Percentiles rank a stretch among this genome's conserved stretches.
Conservation (phyloP, 129 eudicot genomes). For the Lactuca sativa region DNA sequence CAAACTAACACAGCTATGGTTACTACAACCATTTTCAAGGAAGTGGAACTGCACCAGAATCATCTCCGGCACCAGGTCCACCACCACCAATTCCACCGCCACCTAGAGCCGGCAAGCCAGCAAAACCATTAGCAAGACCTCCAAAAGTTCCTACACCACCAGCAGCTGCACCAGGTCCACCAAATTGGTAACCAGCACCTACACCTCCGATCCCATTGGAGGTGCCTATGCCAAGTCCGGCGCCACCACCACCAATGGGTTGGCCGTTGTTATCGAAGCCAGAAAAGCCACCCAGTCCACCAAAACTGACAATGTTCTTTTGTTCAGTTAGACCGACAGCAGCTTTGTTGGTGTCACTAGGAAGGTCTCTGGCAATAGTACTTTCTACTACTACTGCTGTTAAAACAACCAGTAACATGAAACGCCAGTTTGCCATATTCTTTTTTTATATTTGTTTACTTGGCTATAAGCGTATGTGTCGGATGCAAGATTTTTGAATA, state of each 20-base stretch:
- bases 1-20: slow-evolving; percentile 17
- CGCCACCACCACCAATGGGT: slow-evolving; percentile 40
- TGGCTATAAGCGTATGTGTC: background rate
- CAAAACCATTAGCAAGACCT: slow-evolving; percentile 42
- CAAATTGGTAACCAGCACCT: slow-evolving; percentile 43
- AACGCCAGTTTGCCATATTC: slow-evolving; percentile 37
- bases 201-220: slow-evolving; percentile 36
- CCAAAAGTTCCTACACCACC: slow-evolving; percentile 41
- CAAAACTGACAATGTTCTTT: slow-evolving; percentile 40
- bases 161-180: slow-evolving; percentile 40
- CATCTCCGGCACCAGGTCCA: slow-evolving; percentile 39
- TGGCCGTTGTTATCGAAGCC: slow-evolving; percentile 38
- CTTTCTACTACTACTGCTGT: slow-evolving; percentile 24
- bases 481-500: slow-evolving; percentile 27
- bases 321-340: slow-evolving; percentile 37
- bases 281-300: slow-evolving; percentile 39
- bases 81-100: slow-evolving; percentile 48
- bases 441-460: slow-evolving; percentile 10
- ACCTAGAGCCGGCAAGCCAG: slow-evolving; percentile 39
- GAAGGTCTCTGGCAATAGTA: slow-evolving; percentile 37
- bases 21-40: slow-evolving; percentile 34
- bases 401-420: slow-evolving; percentile 37
- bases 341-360: slow-evolving; percentile 26
- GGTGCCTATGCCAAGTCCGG: slow-evolving; percentile 34
- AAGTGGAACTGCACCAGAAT: slow-evolving; percentile 30